These are phyloP conservation scores for Gracilaria gracilis DNA, from an alignment of 23 red algal genomes.

Conservation along the genomic window DNA sequence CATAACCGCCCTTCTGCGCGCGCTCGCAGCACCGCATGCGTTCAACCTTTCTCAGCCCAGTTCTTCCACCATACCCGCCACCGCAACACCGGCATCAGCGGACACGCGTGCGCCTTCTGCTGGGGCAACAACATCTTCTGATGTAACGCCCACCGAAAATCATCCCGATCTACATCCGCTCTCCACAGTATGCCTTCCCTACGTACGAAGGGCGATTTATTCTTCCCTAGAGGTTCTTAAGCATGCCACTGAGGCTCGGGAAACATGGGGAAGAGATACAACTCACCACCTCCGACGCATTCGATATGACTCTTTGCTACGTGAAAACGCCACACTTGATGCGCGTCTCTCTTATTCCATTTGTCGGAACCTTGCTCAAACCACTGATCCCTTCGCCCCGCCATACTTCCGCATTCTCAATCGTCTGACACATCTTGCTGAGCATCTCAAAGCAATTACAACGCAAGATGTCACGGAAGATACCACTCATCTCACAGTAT, in stretches of 20 bases:
- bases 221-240: conserved; percentile 44
- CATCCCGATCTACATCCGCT: conserved; percentile 54
- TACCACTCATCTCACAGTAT: conserved; percentile 31
- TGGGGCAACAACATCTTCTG: not conserved
- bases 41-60: conserved; percentile 21
- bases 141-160: not conserved
- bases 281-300: conserved; percentile 27
- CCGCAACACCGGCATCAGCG: not conserved
- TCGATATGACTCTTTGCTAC: conserved; percentile 33
- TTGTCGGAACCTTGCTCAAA: conserved; percentile 48
- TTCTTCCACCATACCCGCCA: not conserved
- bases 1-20: conserved; percentile 23
- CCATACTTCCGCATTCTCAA: conserved; percentile 19
- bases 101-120: not conserved
- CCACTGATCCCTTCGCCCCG: conserved; percentile 60
- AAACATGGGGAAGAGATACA: conserved; percentile 24
- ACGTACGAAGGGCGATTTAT: conserved; percentile 28
- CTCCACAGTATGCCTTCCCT: conserved; percentile 25
- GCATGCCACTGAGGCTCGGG: conserved; percentile 33
- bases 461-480: conserved; percentile 8
- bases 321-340: conserved; percentile 29
- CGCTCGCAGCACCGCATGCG: not conserved
- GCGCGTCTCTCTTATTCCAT: conserved; percentile 30
- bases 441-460: conserved; percentile 29
- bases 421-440: conserved; percentile 31